phyloP scores from a whole-genome alignment of 768 basidiomycete genomes.

The Boletus patriciae region DNA sequence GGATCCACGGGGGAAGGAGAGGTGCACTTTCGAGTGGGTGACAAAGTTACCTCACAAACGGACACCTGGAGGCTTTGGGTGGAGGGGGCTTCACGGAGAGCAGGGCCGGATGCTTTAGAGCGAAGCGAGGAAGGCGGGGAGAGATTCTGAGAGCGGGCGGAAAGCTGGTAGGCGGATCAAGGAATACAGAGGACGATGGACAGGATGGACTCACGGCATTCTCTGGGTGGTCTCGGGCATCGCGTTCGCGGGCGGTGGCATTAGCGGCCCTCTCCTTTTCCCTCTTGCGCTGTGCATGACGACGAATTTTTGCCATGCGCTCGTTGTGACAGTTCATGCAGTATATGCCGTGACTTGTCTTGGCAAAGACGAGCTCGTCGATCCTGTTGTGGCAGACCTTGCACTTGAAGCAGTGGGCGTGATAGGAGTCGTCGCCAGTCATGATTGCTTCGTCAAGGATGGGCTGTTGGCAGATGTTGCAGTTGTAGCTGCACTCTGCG shows the following conservation, averaged over 20 bases:
- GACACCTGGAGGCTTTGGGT: conserved; percentile 19
- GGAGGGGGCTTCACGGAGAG: conserved; percentile 30
- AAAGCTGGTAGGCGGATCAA: conserved; percentile 7
- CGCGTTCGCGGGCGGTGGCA: conserved; percentile 25
- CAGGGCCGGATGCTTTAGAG: conserved; percentile 21
- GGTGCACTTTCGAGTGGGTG: conserved; percentile 6
- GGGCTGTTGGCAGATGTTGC: conserved; percentile 90
- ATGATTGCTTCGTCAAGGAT: conserved; percentile 99
- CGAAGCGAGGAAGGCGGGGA: conserved; percentile 18
- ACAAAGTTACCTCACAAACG: conserved; percentile 3
- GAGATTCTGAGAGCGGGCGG: conserved; percentile 5
- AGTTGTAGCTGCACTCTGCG: conserved; percentile 90
- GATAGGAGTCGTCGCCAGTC: conserved; percentile 98
- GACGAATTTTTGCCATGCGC: conserved; percentile 88
- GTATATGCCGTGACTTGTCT: conserved; percentile 97
- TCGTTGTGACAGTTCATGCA: conserved; percentile 99
- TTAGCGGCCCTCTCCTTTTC: conserved; percentile 52
- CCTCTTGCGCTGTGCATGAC: conserved; percentile 87
- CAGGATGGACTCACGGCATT: conserved; percentile 39
- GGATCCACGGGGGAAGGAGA: conserved; percentile 18
- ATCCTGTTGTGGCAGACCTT: conserved; percentile 92
- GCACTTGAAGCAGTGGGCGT: conserved; percentile 98
- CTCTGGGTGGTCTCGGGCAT: conserved; percentile 34
- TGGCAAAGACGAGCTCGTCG: conserved; percentile 97
- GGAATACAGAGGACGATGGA: neutral